phyloP scores from a whole-genome alignment of 768 basidiomycete species.

The Suillus subluteus region DNA sequence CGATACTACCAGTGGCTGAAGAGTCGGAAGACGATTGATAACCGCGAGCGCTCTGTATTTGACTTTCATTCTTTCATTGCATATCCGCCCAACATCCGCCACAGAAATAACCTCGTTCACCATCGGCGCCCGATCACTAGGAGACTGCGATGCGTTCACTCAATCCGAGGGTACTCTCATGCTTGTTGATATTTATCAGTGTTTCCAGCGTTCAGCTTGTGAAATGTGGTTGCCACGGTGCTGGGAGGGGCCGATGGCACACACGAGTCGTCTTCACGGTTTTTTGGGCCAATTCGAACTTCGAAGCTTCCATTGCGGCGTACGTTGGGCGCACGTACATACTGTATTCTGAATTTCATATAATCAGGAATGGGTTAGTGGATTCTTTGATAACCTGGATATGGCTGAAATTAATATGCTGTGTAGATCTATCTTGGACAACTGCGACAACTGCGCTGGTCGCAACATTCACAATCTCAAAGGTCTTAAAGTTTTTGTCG shows the following conservation, averaged over 20 bases:
- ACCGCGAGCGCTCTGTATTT: neutral
- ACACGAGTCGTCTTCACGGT: neutral
- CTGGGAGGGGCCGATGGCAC: neutral
- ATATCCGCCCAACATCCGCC: neutral
- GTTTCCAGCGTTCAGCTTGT: neutral
- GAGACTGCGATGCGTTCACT: neutral
- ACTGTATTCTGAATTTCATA: neutral
- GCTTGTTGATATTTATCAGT: neutral
- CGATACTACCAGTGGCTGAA: neutral
- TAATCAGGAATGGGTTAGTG: conserved; percentile 1
- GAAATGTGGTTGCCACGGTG: neutral
- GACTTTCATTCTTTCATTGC: neutral
- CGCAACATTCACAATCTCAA: conserved; percentile 15
- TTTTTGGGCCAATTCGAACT: neutral
- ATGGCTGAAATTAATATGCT: neutral
- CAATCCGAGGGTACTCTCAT: neutral
- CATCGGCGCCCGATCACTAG: neutral
- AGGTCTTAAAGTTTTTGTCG: conserved; percentile 18
- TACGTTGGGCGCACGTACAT: neutral
- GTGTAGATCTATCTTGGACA: conserved; percentile 16
- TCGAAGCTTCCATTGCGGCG: neutral
- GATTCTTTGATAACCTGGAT: neutral
- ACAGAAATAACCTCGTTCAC: neutral
- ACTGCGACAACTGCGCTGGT: conserved; percentile 6
- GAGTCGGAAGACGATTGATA: neutral